These are phyloP conservation scores for Zasmidium angulare DNA, from an alignment of 2,329 filamentous ascomycete genomes.

Conservation along the genomic window DNA sequence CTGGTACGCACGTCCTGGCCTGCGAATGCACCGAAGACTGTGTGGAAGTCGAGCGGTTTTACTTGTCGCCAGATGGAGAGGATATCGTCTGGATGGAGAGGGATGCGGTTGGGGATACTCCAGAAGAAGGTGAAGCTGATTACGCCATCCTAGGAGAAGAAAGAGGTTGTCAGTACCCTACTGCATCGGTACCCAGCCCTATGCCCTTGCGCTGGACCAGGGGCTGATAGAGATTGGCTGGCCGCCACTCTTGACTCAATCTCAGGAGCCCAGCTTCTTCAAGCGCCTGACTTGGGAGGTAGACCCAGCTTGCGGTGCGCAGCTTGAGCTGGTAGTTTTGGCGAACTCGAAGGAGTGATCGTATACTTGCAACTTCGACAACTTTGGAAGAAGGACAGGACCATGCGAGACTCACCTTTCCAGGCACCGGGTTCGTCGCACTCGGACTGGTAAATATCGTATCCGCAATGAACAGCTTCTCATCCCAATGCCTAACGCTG, in stretches of 20 bases:
- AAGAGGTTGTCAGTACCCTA: not conserved
- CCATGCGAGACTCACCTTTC: constrained; percentile 5
- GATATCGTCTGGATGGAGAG: constrained; percentile 63
- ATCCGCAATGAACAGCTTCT: constrained; percentile 68
- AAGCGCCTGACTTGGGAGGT: no score
- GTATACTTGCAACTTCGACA: no score
- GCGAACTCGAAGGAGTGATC: no score
- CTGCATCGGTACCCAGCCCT: not conserved
- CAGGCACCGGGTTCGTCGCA: constrained; percentile 18
- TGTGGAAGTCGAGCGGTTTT: constrained; percentile 59
- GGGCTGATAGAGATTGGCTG: no score
- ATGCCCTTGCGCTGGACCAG: no score
- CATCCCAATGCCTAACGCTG: constrained; percentile 50
- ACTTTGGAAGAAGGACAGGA: no score
- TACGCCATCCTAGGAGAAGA: constrained; percentile 35
- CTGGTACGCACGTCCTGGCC: constrained; percentile 59
- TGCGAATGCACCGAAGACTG: constrained; percentile 65
- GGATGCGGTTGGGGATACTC: constrained; percentile 72
- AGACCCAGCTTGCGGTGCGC: no score
- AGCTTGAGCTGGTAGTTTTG: no score
- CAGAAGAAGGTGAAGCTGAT: constrained; percentile 69
- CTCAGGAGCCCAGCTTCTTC: no score
- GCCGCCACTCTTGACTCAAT: no score
- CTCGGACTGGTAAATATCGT: constrained; percentile 67
- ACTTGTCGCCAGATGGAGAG: constrained; percentile 66